Evolutionary conservation across 768 basidiomycete species (phyloP).

Genomic region (Hygrocybe coccinea): DNA sequence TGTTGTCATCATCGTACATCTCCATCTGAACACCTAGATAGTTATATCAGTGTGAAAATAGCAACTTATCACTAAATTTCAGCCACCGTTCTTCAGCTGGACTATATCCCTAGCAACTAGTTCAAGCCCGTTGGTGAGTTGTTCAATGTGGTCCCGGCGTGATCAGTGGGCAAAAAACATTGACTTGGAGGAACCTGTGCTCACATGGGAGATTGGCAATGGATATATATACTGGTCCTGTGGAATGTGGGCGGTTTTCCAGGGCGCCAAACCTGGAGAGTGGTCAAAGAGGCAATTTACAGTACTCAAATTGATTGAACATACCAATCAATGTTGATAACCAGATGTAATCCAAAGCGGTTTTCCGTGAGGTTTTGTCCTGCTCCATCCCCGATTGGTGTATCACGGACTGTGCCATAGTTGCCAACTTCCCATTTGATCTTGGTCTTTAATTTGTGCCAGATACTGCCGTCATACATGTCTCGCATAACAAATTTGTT

Average conservation of each 20-base stretch:
- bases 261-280: constrained; percentile 22
- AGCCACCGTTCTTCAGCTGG: constrained; percentile 22
- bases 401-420: constrained; percentile 13
- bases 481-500: constrained; percentile 24
- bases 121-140: constrained; percentile 23
- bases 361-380: constrained; percentile 8
- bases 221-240: neutral
- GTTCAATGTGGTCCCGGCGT: constrained; percentile 23
- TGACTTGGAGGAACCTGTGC: neutral
- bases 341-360: constrained; percentile 22
- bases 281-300: neutral
- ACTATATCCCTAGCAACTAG: constrained; percentile 16
- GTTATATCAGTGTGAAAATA: neutral
- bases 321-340: constrained; percentile 26
- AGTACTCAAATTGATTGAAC: neutral
- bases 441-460: constrained; percentile 12
- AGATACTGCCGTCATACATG: constrained; percentile 19
- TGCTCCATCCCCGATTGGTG: neutral
- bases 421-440: constrained; percentile 14
- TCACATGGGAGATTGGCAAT: neutral
- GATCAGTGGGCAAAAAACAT: constrained; percentile 18
- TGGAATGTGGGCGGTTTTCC: constrained; percentile 13
- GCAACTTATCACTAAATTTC: constrained; percentile 1
- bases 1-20: constrained; percentile 13
- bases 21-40: constrained; percentile 24